A percentile compares a stretch with the other conserved stretches of the same genome.
Evolutionary conservation across 1,284 basidiomycete genomes (phyloP).

Genomic region (Cutaneotrichosporon sp.): DNA sequence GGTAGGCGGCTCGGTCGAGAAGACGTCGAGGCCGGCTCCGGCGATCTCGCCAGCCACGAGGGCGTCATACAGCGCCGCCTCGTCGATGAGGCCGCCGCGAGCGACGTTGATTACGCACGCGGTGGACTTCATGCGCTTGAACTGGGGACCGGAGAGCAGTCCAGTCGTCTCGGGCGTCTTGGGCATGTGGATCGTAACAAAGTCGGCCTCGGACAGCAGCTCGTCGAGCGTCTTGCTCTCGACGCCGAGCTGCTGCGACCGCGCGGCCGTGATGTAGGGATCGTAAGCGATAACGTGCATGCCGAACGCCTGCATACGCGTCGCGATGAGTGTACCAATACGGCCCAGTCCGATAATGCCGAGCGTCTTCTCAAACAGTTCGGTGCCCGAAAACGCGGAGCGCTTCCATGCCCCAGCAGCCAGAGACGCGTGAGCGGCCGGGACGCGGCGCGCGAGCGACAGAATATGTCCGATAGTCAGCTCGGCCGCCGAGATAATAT

Average conservation of each 20-base stretch:
- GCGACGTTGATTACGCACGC: constrained; percentile 38
- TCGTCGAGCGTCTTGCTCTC: constrained; percentile 24
- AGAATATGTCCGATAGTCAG: constrained; percentile 18
- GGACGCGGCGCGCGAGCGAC: constrained; percentile 19
- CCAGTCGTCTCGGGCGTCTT: constrained; percentile 25
- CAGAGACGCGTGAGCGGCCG: constrained; percentile 13
- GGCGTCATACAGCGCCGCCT: constrained; percentile 29
- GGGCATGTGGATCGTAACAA: constrained; percentile 33
- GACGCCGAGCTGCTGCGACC: constrained; percentile 15
- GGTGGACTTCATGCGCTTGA: constrained; percentile 27
- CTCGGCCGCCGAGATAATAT: constrained; percentile 24
- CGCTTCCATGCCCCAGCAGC: constrained; percentile 13
- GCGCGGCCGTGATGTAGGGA: constrained; percentile 24
- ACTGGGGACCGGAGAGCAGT: constrained; percentile 25
- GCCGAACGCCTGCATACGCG: constrained; percentile 29
- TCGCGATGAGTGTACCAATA: constrained; percentile 25
- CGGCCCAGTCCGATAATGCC: constrained; percentile 27
- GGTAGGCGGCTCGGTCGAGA: constrained; percentile 26
- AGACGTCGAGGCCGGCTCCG: constrained; percentile 31
- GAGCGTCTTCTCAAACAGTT: constrained; percentile 19
- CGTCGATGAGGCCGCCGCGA: constrained; percentile 37
- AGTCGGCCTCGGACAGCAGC: constrained; percentile 25
- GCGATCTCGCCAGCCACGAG: constrained; percentile 25
- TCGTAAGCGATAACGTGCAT: constrained; percentile 29
- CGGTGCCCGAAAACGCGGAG: constrained; percentile 11